phyloP scores from a whole-genome alignment of 1,284 basidiomycete species.

The Papiliotrema terrestris region DNA sequence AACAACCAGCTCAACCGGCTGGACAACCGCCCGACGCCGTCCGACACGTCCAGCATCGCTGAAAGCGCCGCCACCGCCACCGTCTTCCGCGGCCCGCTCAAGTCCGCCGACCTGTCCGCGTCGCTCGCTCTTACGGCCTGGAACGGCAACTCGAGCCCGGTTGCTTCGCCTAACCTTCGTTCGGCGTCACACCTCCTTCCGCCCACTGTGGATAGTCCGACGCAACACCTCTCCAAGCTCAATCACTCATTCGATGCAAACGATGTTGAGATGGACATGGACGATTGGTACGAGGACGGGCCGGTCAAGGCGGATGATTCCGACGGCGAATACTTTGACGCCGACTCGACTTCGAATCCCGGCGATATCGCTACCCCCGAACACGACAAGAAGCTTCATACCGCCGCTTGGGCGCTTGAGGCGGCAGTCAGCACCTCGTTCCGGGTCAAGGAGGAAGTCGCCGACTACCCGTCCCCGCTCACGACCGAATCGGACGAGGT shows the following conservation, averaged over 20 bases:
- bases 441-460: slow-evolving; percentile 37
- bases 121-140: slow-evolving; percentile 30
- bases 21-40: slow-evolving; percentile 19
- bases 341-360: slow-evolving; percentile 17
- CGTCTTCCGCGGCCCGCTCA: slow-evolving; percentile 23
- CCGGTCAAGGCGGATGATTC: slow-evolving; percentile 45
- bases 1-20: slow-evolving; percentile 28
- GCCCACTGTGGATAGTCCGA: slow-evolving; percentile 28
- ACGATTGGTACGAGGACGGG: slow-evolving; percentile 40
- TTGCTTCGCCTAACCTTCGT: slow-evolving; percentile 30
- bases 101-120: slow-evolving; percentile 22
- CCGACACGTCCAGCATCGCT: slow-evolving; percentile 25
- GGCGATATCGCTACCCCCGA: slow-evolving; percentile 39
- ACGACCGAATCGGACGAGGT: slow-evolving; percentile 26
- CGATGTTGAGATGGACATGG: slow-evolving; percentile 32
- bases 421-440: slow-evolving; percentile 26
- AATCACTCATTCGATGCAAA: slow-evolving; percentile 24
- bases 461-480: slow-evolving; percentile 41
- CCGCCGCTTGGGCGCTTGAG: slow-evolving; percentile 41
- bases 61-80: slow-evolving; percentile 24
- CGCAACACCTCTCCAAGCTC: slow-evolving; percentile 29
- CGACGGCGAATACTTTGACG: slow-evolving; percentile 25
- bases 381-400: slow-evolving; percentile 36
- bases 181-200: slow-evolving; percentile 9
- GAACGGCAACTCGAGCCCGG: slow-evolving; percentile 32